These are phyloP conservation scores for Larix sibirica DNA, from an alignment of 83 land plant species.

Conservation along the genomic window DNA sequence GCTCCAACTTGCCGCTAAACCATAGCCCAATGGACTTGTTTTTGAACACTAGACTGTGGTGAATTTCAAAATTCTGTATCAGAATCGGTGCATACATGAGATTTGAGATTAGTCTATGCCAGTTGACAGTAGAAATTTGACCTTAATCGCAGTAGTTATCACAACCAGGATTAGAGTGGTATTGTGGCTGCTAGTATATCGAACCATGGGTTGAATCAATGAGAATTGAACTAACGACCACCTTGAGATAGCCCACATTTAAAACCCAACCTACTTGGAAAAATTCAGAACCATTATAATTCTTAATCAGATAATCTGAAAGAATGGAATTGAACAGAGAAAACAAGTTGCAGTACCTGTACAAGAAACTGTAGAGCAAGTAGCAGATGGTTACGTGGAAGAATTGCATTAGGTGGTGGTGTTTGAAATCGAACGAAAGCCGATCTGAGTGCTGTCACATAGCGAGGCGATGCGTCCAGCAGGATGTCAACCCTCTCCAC, in stretches of 20 bases:
- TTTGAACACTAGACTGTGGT: neutral
- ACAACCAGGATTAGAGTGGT: too few species aligned
- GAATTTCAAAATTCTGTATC: neutral
- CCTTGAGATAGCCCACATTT: neutral
- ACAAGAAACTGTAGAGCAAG: conserved; percentile 39
- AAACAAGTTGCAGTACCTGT: conserved; percentile 18
- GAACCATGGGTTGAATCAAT: neutral
- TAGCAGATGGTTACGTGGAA: conserved; percentile 27
- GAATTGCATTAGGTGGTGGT: conserved; percentile 10
- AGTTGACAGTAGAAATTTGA: neutral
- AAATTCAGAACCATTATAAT: neutral
- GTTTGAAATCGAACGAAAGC: conserved; percentile 38
- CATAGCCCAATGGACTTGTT: too few species aligned
- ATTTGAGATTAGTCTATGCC: neutral
- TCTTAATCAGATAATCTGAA: neutral
- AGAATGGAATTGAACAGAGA: neutral
- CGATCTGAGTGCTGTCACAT: conserved; percentile 30
- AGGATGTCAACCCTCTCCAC: conserved; percentile 31
- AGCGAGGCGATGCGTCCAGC: conserved; percentile 38
- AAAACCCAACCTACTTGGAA: neutral
- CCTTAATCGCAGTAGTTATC: neutral
- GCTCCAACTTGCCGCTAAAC: too few species aligned
- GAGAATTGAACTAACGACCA: neutral
- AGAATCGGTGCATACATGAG: neutral
- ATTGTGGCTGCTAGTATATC: neutral